These are phyloP conservation scores for Glutinoglossum americanum DNA, from an alignment of 495 filamentous ascomycete genomes.

Conservation along the genomic window DNA sequence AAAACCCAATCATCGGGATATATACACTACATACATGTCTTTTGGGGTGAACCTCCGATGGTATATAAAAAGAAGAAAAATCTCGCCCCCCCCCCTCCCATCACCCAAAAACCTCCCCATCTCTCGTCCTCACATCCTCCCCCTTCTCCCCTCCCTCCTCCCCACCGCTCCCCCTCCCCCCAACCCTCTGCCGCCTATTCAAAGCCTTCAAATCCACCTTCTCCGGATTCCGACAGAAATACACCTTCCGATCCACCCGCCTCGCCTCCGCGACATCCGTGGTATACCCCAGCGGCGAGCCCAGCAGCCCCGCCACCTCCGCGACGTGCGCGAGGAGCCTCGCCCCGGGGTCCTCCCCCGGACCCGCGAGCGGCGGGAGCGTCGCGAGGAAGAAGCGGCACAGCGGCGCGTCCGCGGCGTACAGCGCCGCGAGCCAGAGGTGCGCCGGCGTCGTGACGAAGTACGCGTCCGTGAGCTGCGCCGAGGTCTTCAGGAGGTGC, in stretches of 20 bases:
- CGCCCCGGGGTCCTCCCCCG: neutral
- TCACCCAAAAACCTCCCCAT: neutral
- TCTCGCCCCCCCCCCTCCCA: neutral
- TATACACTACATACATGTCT: too few species aligned
- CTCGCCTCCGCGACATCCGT: constrained; percentile 28
- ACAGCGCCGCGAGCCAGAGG: constrained; percentile 66
- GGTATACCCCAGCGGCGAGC: constrained; percentile 14
- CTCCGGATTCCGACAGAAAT: constrained; percentile 51
- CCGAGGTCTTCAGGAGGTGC: constrained; percentile 52
- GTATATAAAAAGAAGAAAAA: too few species aligned
- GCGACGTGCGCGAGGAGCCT: constrained; percentile 24
- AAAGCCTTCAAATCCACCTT: neutral
- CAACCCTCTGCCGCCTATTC: neutral
- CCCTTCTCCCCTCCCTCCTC: constrained; percentile 20
- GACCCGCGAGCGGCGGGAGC: constrained; percentile 18
- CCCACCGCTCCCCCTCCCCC: neutral
- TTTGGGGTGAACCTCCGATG: too few species aligned
- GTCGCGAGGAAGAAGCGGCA: constrained; percentile 57
- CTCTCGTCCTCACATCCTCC: constrained; percentile 1
- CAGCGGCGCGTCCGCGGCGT: constrained; percentile 51
- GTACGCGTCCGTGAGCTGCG: constrained; percentile 76
- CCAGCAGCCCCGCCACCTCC: constrained; percentile 23
- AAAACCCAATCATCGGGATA: too few species aligned
- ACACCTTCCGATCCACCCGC: constrained; percentile 39
- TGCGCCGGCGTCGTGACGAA: constrained; percentile 92